Evolutionary conservation across 805 yeast species (phyloP).

Genomic region (Tetrapisispora fleetii): DNA sequence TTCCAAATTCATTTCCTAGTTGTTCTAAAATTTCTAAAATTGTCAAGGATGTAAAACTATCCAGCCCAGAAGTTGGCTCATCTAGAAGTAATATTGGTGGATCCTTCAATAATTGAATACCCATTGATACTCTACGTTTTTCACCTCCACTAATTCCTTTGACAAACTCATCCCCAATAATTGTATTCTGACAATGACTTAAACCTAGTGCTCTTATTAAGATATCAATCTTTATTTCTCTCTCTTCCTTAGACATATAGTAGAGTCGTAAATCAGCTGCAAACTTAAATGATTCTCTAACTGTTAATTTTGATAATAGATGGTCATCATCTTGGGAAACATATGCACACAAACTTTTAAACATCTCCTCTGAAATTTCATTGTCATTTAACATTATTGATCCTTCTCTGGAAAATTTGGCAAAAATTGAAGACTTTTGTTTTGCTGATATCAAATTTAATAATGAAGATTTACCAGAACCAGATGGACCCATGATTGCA

Average conservation of each 20-base stretch:
- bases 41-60: conserved; percentile 65
- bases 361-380: conserved; percentile 27
- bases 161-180: conserved; percentile 49
- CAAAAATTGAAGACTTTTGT: conserved; percentile 28
- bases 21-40: conserved; percentile 51
- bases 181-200: conserved; percentile 65
- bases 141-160: conserved; percentile 87
- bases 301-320: conserved; percentile 61
- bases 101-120: conserved; percentile 62
- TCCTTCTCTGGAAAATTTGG: conserved; percentile 32
- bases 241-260: conserved; percentile 32
- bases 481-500: conserved; percentile 76
- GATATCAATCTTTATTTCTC: conserved; percentile 39
- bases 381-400: conserved; percentile 35
- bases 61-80: conserved; percentile 87
- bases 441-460: conserved; percentile 56
- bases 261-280: conserved; percentile 65
- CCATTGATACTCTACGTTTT: conserved; percentile 74
- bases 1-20: conserved; percentile 44
- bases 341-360: conserved; percentile 50
- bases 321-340: conserved; percentile 78
- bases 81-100: conserved; percentile 68
- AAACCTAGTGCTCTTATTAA: conserved; percentile 63
- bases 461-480: conserved; percentile 66
- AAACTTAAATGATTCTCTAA: conserved; percentile 61